phyloP scores from a whole-genome alignment of 768 basidiomycete species.

The Chalciporus pseudorubinellus region DNA sequence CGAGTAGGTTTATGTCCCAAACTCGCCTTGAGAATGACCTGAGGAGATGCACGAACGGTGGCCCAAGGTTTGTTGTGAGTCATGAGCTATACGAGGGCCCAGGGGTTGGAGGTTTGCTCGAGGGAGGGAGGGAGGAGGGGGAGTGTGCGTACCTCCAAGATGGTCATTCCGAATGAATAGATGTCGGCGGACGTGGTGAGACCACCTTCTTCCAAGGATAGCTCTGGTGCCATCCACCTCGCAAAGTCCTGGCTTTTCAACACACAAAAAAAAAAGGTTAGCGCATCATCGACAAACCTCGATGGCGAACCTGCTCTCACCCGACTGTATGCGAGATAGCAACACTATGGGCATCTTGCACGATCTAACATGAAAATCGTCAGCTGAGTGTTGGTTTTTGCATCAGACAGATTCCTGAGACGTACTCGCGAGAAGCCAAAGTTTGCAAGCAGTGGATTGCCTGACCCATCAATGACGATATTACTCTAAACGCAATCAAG shows the following conservation, averaged over 20 bases:
- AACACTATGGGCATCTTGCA: slow-evolving; percentile 55
- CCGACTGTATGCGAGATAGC: slow-evolving; percentile 50
- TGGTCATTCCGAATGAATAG: slow-evolving; percentile 57
- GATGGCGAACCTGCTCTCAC: too few relatives aligned
- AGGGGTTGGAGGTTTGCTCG: too few relatives aligned
- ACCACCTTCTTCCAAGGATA: slow-evolving; percentile 48
- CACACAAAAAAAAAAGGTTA: too few relatives aligned
- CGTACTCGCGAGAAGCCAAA: slow-evolving; percentile 55
- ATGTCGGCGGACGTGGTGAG: slow-evolving; percentile 51
- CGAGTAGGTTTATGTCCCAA: slow-evolving; percentile 42
- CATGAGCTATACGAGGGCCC: slow-evolving; percentile 41
- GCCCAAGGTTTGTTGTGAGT: slow-evolving; percentile 52
- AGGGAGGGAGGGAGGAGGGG: too few relatives aligned
- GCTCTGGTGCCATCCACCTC: slow-evolving; percentile 56
- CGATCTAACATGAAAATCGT: slow-evolving; percentile 40
- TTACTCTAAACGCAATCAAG: slow-evolving; percentile 38
- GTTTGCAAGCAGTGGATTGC: slow-evolving; percentile 52
- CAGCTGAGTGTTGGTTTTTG: not conserved
- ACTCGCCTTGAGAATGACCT: slow-evolving; percentile 47
- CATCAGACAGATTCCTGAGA: not conserved
- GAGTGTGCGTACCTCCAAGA: slow-evolving; percentile 44
- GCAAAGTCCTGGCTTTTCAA: slow-evolving; percentile 22
- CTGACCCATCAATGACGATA: slow-evolving; percentile 43
- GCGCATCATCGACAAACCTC: too few relatives aligned
- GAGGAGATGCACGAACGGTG: slow-evolving; percentile 48